Percentiles rank a stretch among this genome's conserved stretches.
Conservation (phyloP, 2,329 filamentous ascomycete genomes). For the Diplodia intermedia region DNA sequence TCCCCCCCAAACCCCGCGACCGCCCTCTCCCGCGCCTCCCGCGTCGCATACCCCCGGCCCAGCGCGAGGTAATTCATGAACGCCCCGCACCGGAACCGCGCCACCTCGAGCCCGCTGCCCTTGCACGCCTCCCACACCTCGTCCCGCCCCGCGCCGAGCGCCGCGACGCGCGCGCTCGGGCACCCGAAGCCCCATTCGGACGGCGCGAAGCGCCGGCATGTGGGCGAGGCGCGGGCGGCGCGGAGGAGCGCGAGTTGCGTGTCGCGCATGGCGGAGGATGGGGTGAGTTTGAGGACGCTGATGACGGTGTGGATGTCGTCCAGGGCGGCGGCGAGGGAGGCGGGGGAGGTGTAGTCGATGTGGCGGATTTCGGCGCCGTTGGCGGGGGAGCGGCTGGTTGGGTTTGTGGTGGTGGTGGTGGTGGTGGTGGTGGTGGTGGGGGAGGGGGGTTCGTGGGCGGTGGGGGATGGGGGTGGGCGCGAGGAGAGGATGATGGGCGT, state of each 20-base stretch:
- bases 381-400: not conserved
- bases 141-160: conserved; percentile 33
- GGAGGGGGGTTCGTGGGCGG: too few relatives aligned
- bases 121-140: conserved; percentile 40
- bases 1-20: conserved; percentile 38
- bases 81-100: conserved; percentile 43
- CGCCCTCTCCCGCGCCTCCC: conserved; percentile 36
- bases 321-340: conserved; percentile 37
- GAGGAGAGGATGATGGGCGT: conserved; percentile 42
- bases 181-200: conserved; percentile 53
- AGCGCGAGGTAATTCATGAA: conserved; percentile 49
- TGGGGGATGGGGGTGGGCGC: conserved; percentile 20
- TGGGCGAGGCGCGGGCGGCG: conserved; percentile 56
- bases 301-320: conserved; percentile 40
- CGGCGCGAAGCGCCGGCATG: conserved; percentile 61
- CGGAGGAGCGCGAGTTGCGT: conserved; percentile 56
- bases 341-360: conserved; percentile 41
- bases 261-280: conserved; percentile 37
- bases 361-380: conserved; percentile 37
- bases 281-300: conserved; percentile 37
- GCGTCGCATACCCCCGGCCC: conserved; percentile 33
- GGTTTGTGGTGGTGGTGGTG: not conserved
- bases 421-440: not conserved
- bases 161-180: conserved; percentile 35
- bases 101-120: conserved; percentile 39